Conservation (phyloP, 495 filamentous ascomycete species). For the Niebla homalea region DNA sequence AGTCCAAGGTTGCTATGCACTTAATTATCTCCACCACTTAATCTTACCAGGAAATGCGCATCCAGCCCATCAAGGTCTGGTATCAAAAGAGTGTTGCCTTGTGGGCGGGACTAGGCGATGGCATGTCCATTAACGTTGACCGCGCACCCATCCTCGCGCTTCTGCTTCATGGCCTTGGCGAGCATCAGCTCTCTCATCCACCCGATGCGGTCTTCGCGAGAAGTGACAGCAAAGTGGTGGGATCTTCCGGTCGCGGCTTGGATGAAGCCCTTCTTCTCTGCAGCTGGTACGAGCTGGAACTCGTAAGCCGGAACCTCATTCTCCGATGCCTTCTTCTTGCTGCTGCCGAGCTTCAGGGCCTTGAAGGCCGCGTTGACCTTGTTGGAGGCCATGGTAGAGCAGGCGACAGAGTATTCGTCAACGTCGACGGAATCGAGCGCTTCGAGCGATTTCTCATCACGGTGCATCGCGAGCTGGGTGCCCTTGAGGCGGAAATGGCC, state of each 20-base stretch:
- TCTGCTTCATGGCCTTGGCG: slow-evolving; percentile 74
- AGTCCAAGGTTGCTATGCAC: background rate
- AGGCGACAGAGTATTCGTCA: slow-evolving; percentile 89
- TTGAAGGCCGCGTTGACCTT: slow-evolving; percentile 86
- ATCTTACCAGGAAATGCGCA: background rate
- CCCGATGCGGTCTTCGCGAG: slow-evolving; percentile 79
- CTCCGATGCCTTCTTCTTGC: slow-evolving; percentile 30
- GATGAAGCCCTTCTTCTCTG: slow-evolving; percentile 39
- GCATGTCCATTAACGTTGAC: slow-evolving; percentile 71
- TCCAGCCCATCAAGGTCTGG: slow-evolving; percentile 3
- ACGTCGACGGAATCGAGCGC: slow-evolving; percentile 82
- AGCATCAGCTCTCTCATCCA: slow-evolving; percentile 99
- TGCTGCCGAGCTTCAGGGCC: slow-evolving; percentile 55
- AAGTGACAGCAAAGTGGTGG: slow-evolving; percentile 89
- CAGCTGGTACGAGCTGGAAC: slow-evolving; percentile 80
- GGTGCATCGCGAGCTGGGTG: slow-evolving; percentile 72
- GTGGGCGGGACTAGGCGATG: slow-evolving; percentile 33
- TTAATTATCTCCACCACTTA: background rate
- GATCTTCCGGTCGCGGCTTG: slow-evolving; percentile 44
- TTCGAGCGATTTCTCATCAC: slow-evolving; percentile 39
- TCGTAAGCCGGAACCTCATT: slow-evolving; percentile 54
- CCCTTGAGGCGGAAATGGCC: slow-evolving; percentile 76
- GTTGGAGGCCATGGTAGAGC: slow-evolving; percentile 55
- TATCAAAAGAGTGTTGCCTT: background rate
- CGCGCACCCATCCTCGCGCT: slow-evolving; percentile 59